Evolutionary conservation across 139 green algal species (phyloP), one percentile per base, ranked within the genome.

Genomic region (Chlamydomonas incerta): DNA sequence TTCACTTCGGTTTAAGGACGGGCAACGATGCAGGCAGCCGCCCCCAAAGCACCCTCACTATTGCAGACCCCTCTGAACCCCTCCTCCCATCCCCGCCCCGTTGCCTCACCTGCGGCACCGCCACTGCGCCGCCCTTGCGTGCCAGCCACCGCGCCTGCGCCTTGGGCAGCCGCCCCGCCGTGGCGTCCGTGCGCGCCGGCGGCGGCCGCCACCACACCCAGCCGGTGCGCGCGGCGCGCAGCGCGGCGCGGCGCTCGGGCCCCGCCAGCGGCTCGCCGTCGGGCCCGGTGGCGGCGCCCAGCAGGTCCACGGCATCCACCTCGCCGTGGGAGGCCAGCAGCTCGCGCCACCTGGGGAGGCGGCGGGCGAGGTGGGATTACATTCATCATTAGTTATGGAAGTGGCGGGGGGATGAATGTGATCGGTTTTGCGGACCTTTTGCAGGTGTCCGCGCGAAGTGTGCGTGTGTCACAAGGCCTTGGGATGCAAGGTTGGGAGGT

Each of bases 281-380:
- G n/a, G 66, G 28, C 0, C 60, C 75, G 13, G 62, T 37, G n/a
- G 75, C 75, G 13, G 75, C 75, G 33, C 60, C 75, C 77, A 83
- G 63, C 63, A 83, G 63, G 63, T 83, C 77, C 63, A 83, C 77
- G 17, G 77, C 63, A n/a, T 83, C 77, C n/a, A 74, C 63, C 77
- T 83, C 77, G 63, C 77, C 77, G 62, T 74, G 74, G 2, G 77
- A 83, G 29, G 77, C 77, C 18, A 83, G 77, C 77, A 83, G 77
- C 41, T 83, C 77, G 29, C 77, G 77, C 63, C 63, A 83, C 77
- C 77, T 83, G 41, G 6, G 41, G 41, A 50, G 41, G 41, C 41
- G 41, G 41, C n/a, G n/a, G n/a, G n/a, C n/a, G n/a, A n/a, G n/a
- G n/a, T n/a, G n/a, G n/a, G n/a, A n/a, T n/a, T n/a, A n/a, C n/a